Evolutionary conservation across 768 basidiomycete species (phyloP).

Genomic region (Boletus reticuloceps): DNA sequence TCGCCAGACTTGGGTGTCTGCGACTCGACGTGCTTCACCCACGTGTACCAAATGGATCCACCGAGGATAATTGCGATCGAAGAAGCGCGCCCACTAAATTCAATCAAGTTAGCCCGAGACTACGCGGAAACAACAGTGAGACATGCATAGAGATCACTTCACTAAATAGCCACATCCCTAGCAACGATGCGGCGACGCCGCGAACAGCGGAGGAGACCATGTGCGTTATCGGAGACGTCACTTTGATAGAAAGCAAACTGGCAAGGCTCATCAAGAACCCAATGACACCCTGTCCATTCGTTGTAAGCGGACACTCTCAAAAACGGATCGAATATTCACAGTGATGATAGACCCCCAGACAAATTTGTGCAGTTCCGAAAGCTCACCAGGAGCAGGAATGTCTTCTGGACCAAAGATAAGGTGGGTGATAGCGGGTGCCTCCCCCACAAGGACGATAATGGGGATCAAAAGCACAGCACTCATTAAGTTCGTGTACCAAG

Average conservation of each 20-base stretch:
- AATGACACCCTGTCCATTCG: slow-evolving; percentile 58
- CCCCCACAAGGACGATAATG: slow-evolving; percentile 70
- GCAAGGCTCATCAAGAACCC: slow-evolving; percentile 97
- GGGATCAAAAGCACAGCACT: slow-evolving; percentile 74
- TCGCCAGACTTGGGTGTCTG: slow-evolving; percentile 36
- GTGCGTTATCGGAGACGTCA: slow-evolving; percentile 96
- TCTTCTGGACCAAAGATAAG: slow-evolving; percentile 54
- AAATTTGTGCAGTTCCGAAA: slow-evolving; percentile 60
- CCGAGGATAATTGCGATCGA: slow-evolving; percentile 79
- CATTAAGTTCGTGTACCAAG: slow-evolving; percentile 89
- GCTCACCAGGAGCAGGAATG: slow-evolving; percentile 35
- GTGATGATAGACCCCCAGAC: slow-evolving; percentile 78
- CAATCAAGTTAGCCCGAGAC: slow-evolving; percentile 1
- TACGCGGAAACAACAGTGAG: not conserved
- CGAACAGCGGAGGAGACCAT: slow-evolving; percentile 97
- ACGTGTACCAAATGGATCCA: slow-evolving; percentile 85
- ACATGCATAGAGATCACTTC: slow-evolving; percentile 76
- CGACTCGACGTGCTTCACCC: slow-evolving; percentile 78
- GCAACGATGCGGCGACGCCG: slow-evolving; percentile 86
- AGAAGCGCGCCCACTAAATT: slow-evolving; percentile 67
- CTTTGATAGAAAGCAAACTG: slow-evolving; percentile 90
- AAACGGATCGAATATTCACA: slow-evolving; percentile 38
- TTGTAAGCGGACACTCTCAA: slow-evolving; percentile 1
- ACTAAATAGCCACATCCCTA: slow-evolving; percentile 77
- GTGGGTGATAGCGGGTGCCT: slow-evolving; percentile 59